Conservation (phyloP, 2,329 filamentous ascomycete species). For the Davidsoniella neocaledoniae region DNA sequence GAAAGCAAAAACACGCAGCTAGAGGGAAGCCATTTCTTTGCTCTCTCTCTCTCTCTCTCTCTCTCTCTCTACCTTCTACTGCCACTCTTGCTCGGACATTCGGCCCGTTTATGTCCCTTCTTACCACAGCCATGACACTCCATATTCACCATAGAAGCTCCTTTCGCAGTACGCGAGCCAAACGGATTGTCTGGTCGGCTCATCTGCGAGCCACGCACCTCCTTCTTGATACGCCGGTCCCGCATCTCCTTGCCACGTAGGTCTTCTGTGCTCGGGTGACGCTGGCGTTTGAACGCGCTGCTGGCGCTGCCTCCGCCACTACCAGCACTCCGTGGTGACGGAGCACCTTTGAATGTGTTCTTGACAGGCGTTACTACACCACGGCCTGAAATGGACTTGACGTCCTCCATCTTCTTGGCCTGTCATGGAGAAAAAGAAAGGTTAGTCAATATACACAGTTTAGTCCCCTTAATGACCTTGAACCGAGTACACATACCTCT, state of each 20-base stretch:
- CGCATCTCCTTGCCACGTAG: conserved; percentile 29
- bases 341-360: background rate
- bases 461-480: background rate
- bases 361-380: conserved; percentile 1
- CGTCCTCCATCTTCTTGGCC: conserved; percentile 11
- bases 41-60: too few relatives aligned
- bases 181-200: conserved; percentile 6
- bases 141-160: conserved; percentile 17
- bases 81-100: conserved; percentile 30
- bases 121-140: conserved; percentile 46
- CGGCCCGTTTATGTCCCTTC: conserved; percentile 39
- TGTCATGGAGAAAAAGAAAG: conserved; percentile 5
- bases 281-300: conserved; percentile 3
- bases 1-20: too few relatives aligned
- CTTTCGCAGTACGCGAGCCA: background rate
- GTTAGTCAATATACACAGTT: background rate
- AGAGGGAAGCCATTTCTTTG: too few relatives aligned
- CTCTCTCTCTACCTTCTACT: background rate
- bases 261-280: conserved; percentile 3
- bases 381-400: conserved; percentile 10
- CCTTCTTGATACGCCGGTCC: conserved; percentile 45
- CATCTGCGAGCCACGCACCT: conserved; percentile 24
- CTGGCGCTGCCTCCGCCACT: background rate
- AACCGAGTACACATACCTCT: conserved; percentile 17
- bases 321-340: conserved; percentile 10